A percentile compares a stretch with the other conserved stretches of the same genome.
phyloP scores from a whole-genome alignment of 2,329 filamentous ascomycete genomes.

The Zasmidium citrigriseum region DNA sequence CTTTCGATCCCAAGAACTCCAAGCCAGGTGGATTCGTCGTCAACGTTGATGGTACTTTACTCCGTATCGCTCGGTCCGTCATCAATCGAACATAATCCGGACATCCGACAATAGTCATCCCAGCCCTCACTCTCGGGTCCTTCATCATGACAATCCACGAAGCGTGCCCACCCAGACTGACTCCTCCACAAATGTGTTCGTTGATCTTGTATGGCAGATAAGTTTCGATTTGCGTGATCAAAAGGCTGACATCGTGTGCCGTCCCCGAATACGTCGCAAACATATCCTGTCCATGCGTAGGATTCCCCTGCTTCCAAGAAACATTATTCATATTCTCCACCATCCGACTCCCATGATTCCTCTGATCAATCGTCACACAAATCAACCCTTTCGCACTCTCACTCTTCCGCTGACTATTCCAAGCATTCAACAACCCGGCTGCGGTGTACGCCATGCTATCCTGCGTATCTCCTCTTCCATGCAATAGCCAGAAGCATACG shows the following conservation, averaged over 20 bases:
- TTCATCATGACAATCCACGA: conserved; percentile 81
- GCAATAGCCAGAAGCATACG: conserved; percentile 87
- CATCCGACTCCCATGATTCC: conserved; percentile 81
- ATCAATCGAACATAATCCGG: conserved; percentile 84
- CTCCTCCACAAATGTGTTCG: conserved; percentile 74
- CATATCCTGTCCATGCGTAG: conserved; percentile 87
- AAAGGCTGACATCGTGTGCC: conserved; percentile 69
- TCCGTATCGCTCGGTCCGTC: conserved; percentile 72
- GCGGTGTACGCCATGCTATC: conserved; percentile 77
- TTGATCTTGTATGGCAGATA: conserved; percentile 60
- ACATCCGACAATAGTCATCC: conserved; percentile 80
- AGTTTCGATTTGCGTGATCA: conserved; percentile 77
- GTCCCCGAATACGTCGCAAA: conserved; percentile 74
- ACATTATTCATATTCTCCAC: conserved; percentile 70
- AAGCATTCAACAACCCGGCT: conserved; percentile 66
- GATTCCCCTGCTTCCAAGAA: conserved; percentile 77
- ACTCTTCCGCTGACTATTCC: conserved; percentile 53
- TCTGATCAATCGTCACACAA: conserved; percentile 84
- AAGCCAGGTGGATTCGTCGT: conserved; percentile 56
- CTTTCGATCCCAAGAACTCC: conserved; percentile 71
- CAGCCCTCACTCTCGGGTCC: conserved; percentile 77
- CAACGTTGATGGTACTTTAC: conserved; percentile 58
- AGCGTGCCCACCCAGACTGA: conserved; percentile 84
- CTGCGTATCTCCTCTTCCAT: conserved; percentile 72
- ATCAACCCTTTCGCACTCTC: conserved; percentile 62